These are phyloP conservation scores for Cercophora samala DNA, from an alignment of 495 filamentous ascomycete genomes.

Conservation along the genomic window DNA sequence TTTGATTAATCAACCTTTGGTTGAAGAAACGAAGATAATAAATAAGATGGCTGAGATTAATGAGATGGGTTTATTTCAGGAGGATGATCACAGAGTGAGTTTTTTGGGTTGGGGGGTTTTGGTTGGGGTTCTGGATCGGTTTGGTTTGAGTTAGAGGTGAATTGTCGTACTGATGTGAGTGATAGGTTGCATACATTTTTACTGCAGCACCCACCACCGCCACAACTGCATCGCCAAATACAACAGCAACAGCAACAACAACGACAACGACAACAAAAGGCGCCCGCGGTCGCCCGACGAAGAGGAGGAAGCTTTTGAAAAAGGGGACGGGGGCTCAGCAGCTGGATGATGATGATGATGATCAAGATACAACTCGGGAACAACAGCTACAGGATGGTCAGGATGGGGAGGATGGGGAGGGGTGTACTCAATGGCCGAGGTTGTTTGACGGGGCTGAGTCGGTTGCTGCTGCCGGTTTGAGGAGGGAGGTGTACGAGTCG, in stretches of 20 bases:
- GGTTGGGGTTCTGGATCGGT: neutral
- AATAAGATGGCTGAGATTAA: constrained; percentile 20
- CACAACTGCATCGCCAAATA: constrained; percentile 27
- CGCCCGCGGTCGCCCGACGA: constrained; percentile 51
- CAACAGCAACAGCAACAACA: constrained; percentile 24
- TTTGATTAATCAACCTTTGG: no score
- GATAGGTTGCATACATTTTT: constrained; percentile 70
- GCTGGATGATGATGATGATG: neutral
- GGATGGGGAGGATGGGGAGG: no score
- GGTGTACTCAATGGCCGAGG: constrained; percentile 52
- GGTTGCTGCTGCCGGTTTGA: constrained; percentile 46
- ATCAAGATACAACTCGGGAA: no score
- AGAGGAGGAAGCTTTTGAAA: constrained; percentile 57
- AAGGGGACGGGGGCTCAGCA: constrained; percentile 16
- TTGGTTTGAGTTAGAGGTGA: neutral
- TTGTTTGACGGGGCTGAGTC: constrained; percentile 63
- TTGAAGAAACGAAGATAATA: no score
- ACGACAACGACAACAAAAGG: neutral
- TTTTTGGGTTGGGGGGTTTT: neutral
- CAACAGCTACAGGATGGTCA: no score
- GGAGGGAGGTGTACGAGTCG: constrained; percentile 60
- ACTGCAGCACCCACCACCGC: constrained; percentile 38
- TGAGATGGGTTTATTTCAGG: constrained; percentile 19
- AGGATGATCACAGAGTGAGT: constrained; percentile 36
- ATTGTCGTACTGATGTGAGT: neutral